These are phyloP conservation scores for Rosa chinensis DNA, from an alignment of 306 rosid genomes.

Conservation along the genomic window DNA sequence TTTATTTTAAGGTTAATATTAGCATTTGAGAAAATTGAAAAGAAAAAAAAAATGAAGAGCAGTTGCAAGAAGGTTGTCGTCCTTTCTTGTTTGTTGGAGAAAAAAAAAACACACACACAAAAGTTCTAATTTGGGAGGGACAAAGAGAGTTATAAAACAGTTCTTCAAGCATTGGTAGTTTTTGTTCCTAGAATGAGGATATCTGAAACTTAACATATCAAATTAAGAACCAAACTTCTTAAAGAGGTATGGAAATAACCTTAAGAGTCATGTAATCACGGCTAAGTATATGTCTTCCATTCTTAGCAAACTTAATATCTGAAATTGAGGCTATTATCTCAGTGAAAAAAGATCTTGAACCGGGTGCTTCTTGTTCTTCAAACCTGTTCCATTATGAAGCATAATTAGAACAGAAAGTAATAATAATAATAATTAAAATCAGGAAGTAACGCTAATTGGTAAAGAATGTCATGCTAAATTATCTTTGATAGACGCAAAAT, in stretches of 20 bases:
- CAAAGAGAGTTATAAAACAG: not conserved
- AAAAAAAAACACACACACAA: too few relatives aligned
- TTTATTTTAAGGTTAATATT: too few relatives aligned
- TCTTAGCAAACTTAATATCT: conserved; percentile 88
- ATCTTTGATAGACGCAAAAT: not conserved
- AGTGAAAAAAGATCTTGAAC: conserved; percentile 93
- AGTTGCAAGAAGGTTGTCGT: not conserved
- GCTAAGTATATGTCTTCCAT: conserved; percentile 90
- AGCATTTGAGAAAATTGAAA: not conserved
- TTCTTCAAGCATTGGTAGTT: not conserved
- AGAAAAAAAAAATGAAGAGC: not conserved
- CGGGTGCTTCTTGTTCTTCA: conserved; percentile 96
- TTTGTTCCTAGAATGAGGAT: conserved; percentile 4
- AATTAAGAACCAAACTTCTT: not conserved
- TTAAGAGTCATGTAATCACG: conserved; percentile 99
- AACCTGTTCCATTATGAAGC: conserved; percentile 52
- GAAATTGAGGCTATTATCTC: conserved; percentile 98
- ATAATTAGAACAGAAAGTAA: not conserved
- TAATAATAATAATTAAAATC: not conserved
- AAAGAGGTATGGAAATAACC: conserved; percentile 39
- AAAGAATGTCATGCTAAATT: not conserved
- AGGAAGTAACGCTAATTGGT: not conserved
- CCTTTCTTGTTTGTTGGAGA: too few relatives aligned
- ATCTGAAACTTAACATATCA: not conserved
- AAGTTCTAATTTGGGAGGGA: not conserved